Evolutionary conservation across 176 grass and related monocot species (phyloP), one percentile per base, ranked within the genome.

Genomic region (Alopecurus myosuroides): DNA sequence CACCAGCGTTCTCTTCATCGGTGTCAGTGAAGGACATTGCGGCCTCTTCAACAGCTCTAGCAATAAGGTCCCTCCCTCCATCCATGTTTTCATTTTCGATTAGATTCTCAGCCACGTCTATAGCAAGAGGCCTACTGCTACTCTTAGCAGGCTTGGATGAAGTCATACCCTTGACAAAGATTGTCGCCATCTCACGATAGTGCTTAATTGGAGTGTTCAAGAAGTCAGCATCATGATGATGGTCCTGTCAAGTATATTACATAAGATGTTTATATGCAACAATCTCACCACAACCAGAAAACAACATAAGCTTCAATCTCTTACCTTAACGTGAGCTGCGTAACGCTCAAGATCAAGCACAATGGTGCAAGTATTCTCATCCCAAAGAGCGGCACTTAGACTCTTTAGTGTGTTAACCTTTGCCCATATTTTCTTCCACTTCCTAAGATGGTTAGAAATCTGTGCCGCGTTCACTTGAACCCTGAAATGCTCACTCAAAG

Each of bases 201-300:
- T 75, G 46, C 72, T 75, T 51, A 51, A 75, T 51, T 51, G 72
- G 72, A 75, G 72, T 51, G 9, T 75, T 75, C 45, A 75, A 51
- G 72, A 75, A 75, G 9, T 75, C 45, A 1, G 72, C 72, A 51
- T 75, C 72, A 51, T 33, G 8, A 51, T 51, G 45, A 45, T 75
- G 45, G 45, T 75, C 72, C 72, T 75, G 72, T 17, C 45, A 75
- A 49, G 71, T 31, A 31, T 49, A 31, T 49, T 31, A 49, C 9
- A 31, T 4, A 5, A 19, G 42, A 30, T 48, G 48, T 49, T 20
- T 23, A 56, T 36, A 36, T 11, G 46, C 48, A 53, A 14, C 48
- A 35, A 36, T 35, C 15, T n/a, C 49, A 15, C 5, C 2, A 34
- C 28, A 55, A 4, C 30, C 30, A n/a, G 30, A 1, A 77, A 53